Evolutionary conservation across 1,284 basidiomycete species (phyloP).

Genomic region (Tilletia indica): DNA sequence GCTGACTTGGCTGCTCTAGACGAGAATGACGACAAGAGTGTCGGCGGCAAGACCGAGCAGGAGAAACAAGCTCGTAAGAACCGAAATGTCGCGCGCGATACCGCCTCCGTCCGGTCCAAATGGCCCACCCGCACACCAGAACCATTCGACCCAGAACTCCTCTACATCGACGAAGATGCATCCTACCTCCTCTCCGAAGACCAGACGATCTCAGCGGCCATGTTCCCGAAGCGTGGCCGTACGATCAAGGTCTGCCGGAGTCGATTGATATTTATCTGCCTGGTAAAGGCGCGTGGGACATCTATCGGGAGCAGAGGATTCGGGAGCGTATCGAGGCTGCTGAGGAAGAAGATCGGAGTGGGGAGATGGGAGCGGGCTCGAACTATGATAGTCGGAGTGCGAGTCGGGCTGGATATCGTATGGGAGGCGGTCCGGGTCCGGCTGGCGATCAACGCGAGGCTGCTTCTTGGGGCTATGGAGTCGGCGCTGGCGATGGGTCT

Average conservation of each 20-base stretch:
- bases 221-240: conserved; percentile 33
- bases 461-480: neutral
- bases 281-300: conserved; percentile 46
- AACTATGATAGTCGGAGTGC: conserved; percentile 10
- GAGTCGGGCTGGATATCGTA: neutral
- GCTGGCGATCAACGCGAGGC: neutral
- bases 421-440: neutral
- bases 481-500: conserved; percentile 16
- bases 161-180: conserved; percentile 20
- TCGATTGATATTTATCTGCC: conserved; percentile 50
- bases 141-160: conserved; percentile 26
- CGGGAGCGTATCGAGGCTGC: conserved; percentile 12
- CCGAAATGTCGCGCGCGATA: neutral
- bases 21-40: neutral
- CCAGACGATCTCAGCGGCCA: conserved; percentile 18
- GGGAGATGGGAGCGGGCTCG: neutral
- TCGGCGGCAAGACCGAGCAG: neutral
- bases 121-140: conserved; percentile 20
- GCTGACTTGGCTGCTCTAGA: conserved; percentile 18
- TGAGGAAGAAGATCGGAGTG: neutral
- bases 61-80: neutral
- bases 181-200: conserved; percentile 10
- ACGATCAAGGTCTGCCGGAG: conserved; percentile 34
- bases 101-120: conserved; percentile 14
- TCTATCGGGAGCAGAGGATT: conserved; percentile 23